Conservation (phyloP, 805 yeast genomes). For the Zygosaccharomyces bisporus region DNA sequence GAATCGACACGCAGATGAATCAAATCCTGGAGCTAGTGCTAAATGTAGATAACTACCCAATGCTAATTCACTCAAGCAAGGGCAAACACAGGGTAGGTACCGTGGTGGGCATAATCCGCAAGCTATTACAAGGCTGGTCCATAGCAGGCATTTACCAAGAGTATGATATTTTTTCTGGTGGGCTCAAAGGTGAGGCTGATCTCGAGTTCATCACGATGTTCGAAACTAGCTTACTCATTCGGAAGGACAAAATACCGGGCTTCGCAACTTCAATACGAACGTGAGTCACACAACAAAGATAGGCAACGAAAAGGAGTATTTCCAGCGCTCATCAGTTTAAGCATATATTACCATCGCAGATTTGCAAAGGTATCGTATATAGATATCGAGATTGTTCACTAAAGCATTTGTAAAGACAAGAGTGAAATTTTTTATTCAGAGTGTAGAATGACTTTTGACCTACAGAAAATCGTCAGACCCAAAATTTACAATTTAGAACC, state of each 20-base stretch:
- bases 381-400: background rate
- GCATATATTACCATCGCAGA: background rate
- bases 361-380: background rate
- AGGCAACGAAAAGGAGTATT: background rate
- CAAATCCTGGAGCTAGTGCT: slow-evolving; percentile 53
- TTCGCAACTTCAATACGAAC: slow-evolving; percentile 41
- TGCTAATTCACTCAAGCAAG: slow-evolving; percentile 86
- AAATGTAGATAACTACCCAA: slow-evolving; percentile 73
- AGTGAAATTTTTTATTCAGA: background rate
- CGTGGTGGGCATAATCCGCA: slow-evolving; percentile 85
- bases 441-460: slow-evolving; percentile 28
- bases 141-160: slow-evolving; percentile 91
- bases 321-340: background rate
- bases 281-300: slow-evolving; percentile 7
- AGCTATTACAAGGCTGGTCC: slow-evolving; percentile 87
- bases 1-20: slow-evolving; percentile 54
- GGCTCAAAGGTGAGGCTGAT: slow-evolving; percentile 82
- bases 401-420: background rate
- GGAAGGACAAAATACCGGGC: slow-evolving; percentile 51
- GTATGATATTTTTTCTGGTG: slow-evolving; percentile 87
- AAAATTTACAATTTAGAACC: slow-evolving; percentile 82
- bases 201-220: slow-evolving; percentile 84
- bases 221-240: slow-evolving; percentile 55
- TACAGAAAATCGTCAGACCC: slow-evolving; percentile 61
- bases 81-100: slow-evolving; percentile 98